Percentiles rank a stretch among this genome's conserved stretches.
These are phyloP conservation scores for Wickerhamia fluorescens DNA, from an alignment of 805 yeast genomes.

Conservation along the genomic window DNA sequence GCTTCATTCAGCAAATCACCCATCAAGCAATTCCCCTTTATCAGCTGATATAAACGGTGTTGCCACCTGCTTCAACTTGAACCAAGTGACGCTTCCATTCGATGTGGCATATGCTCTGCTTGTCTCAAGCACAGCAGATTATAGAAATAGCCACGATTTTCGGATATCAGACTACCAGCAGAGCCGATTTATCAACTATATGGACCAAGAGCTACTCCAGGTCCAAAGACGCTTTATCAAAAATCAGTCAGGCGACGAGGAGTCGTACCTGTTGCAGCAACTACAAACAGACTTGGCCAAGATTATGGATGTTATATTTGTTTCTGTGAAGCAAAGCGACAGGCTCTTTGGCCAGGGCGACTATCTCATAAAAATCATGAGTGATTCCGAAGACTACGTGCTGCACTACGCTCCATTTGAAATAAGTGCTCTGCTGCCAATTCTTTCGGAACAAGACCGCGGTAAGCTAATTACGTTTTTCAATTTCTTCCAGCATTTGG, in stretches of 20 bases:
- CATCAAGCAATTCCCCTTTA: slow-evolving; percentile 1
- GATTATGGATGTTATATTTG: slow-evolving; percentile 55
- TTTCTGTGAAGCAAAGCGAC: slow-evolving; percentile 33
- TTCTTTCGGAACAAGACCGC: slow-evolving; percentile 5
- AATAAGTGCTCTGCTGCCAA: slow-evolving; percentile 3
- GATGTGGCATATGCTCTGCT: slow-evolving; percentile 19
- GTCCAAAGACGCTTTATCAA: slow-evolving; percentile 48
- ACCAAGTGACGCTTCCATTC: slow-evolving; percentile 20
- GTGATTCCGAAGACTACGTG: slow-evolving; percentile 58
- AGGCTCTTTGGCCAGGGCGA: slow-evolving; percentile 51
- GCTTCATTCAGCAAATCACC: not conserved
- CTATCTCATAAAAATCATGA: slow-evolving; percentile 56
- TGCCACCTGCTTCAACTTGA: slow-evolving; percentile 2
- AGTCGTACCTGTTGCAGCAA: slow-evolving; percentile 18
- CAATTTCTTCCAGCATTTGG: slow-evolving; percentile 32
- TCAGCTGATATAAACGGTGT: no score
- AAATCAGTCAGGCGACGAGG: slow-evolving; percentile 26
- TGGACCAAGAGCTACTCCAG: slow-evolving; percentile 46
- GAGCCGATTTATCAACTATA: slow-evolving; percentile 44
- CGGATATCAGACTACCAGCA: no score
- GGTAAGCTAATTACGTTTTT: slow-evolving; percentile 15
- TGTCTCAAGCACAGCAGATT: no score
- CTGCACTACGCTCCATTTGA: slow-evolving; percentile 23
- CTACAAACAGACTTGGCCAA: slow-evolving; percentile 40
- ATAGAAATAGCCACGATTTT: no score